Evolutionary conservation across 805 yeast species (phyloP).

Genomic region (Tetrapisispora arboricola): DNA sequence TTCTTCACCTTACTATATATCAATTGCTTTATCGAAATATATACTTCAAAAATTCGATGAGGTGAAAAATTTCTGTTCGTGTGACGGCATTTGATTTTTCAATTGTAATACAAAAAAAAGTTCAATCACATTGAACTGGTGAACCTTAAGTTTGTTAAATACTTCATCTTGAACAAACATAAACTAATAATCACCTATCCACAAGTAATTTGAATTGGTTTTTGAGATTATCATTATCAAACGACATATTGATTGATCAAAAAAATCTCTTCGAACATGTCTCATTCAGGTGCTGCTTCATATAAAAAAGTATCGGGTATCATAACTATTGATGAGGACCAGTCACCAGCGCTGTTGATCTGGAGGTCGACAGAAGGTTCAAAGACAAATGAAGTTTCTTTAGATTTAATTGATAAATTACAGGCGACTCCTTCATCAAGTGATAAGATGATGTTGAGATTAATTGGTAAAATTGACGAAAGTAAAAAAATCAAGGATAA

Average conservation of each 20-base stretch:
- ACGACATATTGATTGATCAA: too few relatives aligned
- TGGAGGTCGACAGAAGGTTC: constrained; percentile 52
- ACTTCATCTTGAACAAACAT: too few relatives aligned
- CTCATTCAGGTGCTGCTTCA: constrained; percentile 44
- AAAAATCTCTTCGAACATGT: too few relatives aligned
- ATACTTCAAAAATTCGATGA: background rate
- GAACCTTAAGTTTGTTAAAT: too few relatives aligned
- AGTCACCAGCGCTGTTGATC: constrained; percentile 41
- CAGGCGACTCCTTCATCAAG: constrained; percentile 62
- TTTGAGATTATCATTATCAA: too few relatives aligned
- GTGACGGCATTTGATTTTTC: background rate
- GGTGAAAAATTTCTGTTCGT: background rate
- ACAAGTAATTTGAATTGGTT: too few relatives aligned
- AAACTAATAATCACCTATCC: too few relatives aligned
- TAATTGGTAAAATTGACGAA: too few relatives aligned
- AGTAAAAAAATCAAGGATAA: too few relatives aligned
- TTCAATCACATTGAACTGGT: background rate
- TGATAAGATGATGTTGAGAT: constrained; percentile 62
- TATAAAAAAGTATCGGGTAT: constrained; percentile 48
- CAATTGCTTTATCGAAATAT: too few relatives aligned
- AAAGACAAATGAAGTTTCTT: constrained; percentile 31
- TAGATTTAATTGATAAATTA: constrained; percentile 38
- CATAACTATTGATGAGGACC: constrained; percentile 45
- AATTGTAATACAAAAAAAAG: background rate
- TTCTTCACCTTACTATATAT: too few relatives aligned